Evolutionary conservation across 163 green algal genomes (phyloP), one percentile per base, ranked within the genome.

Genomic region (Coccomyxa subellipsoidea): DNA sequence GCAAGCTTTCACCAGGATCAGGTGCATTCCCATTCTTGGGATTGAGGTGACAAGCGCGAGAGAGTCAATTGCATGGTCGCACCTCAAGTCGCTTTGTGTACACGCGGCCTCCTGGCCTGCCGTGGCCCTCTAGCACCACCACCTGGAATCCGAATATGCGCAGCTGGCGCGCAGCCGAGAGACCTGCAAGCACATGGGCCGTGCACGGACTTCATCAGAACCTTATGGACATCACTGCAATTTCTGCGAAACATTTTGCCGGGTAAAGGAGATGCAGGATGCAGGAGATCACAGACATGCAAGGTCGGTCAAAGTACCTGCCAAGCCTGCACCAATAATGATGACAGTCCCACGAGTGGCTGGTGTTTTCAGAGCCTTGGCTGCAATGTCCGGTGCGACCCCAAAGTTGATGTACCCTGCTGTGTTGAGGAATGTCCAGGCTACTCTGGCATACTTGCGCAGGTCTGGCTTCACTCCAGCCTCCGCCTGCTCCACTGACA

Each of bases 331-430:
- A 4, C 96, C 96, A 4, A 99, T 82, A 4, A 99, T 90, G 7
- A 98, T 79, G 0, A 99, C 92, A 15, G 84, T 88, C 37, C 93
- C 90, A 7, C 31, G 25, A 71, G 34, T 82, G 32, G 47, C 27
- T 59, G 69, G 77, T 47, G 38, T 75, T 34, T 72, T n/a, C 66
- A 77, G 54, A n/a, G 37, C 69, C 23, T 66, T 35, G 34, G 78
- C 40, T 29, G 38, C 82, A 54, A 93, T 88, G 18, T 54, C 76
- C 18, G 84, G 88, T 9, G 88, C 81, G n/a, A 96, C 84, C 0
- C 96, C 96, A 86, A 95, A 98, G 90, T 99, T 99, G 81, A 99
- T 99, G 87, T 93, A 96, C 7, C 96, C 96, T n/a, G 89, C 80
- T 27, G 80, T 77, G n/a, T 88, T 76, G 29, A 93, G 80, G 73